Evolutionary conservation across 176 grass and related monocot genomes (phyloP).

Genomic region (Cymbopogon citratus): DNA sequence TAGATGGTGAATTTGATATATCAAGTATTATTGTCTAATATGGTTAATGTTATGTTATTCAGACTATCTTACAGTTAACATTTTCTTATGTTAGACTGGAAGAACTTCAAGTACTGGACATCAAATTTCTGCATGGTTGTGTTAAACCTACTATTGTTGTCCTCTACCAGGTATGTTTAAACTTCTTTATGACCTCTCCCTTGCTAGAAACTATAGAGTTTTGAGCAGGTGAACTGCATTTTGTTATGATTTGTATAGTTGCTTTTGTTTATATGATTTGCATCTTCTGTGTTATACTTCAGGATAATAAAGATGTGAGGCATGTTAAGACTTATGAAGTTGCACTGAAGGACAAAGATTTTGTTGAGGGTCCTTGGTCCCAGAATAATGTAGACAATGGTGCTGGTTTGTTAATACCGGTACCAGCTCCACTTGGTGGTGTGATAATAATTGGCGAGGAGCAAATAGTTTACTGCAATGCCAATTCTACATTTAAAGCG

Average conservation of each 20-base stretch:
- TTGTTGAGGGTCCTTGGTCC: conserved; percentile 91
- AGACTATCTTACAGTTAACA: conserved; percentile 35
- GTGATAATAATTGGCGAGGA: conserved; percentile 98
- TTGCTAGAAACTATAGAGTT: not conserved
- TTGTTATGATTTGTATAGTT: not conserved
- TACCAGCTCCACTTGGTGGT: conserved; percentile 83
- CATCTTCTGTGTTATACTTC: conserved; percentile 9
- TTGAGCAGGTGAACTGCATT: conserved; percentile 17
- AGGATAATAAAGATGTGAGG: conserved; percentile 98
- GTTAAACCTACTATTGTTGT: conserved; percentile 84
- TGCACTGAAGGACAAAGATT: conserved; percentile 93
- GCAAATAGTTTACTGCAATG: conserved; percentile 93
- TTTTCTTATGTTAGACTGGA: conserved; percentile 70
- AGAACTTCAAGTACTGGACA: conserved; percentile 97
- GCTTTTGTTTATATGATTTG: conserved; percentile 9
- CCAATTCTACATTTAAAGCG: conserved; percentile 78
- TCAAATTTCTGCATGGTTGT: conserved; percentile 95
- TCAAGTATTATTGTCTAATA: conserved; percentile 12
- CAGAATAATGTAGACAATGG: conserved; percentile 97
- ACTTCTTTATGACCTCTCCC: not conserved
- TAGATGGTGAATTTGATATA: too few species aligned
- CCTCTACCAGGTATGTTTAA: conserved; percentile 71
- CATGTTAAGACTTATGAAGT: conserved; percentile 99
- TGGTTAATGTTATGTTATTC: not conserved
- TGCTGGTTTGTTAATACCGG: conserved; percentile 83